Base-by-base conservation (phyloP, 805 yeast genomes). In the Yarrowia yakushimensis region DNA sequence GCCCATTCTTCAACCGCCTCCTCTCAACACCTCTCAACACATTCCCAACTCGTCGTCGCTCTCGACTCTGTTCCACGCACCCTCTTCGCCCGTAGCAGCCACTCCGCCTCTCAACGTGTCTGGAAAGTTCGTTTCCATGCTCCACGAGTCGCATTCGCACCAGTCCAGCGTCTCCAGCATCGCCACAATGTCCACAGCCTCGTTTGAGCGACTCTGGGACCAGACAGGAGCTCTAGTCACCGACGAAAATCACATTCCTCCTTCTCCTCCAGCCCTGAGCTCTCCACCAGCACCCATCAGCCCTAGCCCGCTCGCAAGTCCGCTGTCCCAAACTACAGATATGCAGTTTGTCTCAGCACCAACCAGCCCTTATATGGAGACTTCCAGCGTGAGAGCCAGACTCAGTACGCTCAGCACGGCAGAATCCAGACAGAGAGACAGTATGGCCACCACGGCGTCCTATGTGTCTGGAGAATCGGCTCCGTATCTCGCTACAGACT, bases 161-260 rank as follows among this genome's bases (percentile, higher is more conserved):
- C 54, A 46, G 37, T 46, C 54, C 12, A 46, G 54, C 36, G 20
- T 30, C 27, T 30, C 36, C 18, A 46, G 54, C 9, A 27, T 43
- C 1, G 50, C 50, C 7, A 43, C 34, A 27, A 30, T 46, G 54
- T 30, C 37, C 27, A 46, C 54, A 1, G 54, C 25, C 9, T 46
- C 54, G 1, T 46, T 46, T 13, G 54, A 46, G 17, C 36, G 54
- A 2, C 27, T 46, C 13, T 46, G 54, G 54, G 54, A 30, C 54
- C 37, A 46, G 36, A 30, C 54, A 6, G 54, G 54, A 18, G 54
- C 54, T 13, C 37, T 46, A 18, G 54, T 46, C 2, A 37, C 54
- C 10, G 54, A 46, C 27, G 54, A 46, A 7, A 46, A 18, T 27
- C 54, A 46, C 54, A 30, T 43, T 17, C 50, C 50, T 1, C 50